Base-by-base conservation (phyloP, 495 filamentous ascomycete genomes). In the Penicilliopsis zonata region DNA sequence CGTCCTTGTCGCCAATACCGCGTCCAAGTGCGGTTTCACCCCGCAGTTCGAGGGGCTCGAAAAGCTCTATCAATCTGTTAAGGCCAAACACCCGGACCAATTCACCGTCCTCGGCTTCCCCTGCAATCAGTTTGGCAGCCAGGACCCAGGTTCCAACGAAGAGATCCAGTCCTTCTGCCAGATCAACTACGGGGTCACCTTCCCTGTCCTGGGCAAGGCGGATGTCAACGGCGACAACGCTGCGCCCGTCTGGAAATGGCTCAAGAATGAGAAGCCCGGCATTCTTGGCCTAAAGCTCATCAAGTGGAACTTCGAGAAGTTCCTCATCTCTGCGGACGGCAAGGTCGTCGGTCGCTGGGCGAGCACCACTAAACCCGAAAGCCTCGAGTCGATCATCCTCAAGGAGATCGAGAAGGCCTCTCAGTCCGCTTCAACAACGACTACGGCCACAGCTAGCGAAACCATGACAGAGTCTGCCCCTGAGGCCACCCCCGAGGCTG, bases 301-400 rank as follows among this genome's bases (percentile, higher is more conserved):
- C 43, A 92, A 93, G 79, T 94, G 87, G 85, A 94, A 88, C 53
- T 92, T 93, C 57, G 92, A 98, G 67, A 98, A 98, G 71, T 96
- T 94, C 55, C 59, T 98, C 41, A 65, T 96, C 34, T 77, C 74
- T n/a, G 68, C 69, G 33, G 84, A 94, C 53, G 88, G 88, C 2
- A 69, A 78, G 57, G 86, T 95, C 17, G 80, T 76, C 48, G 65
- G 59, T 5, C 57, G 90, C 28, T 96, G 84, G 82, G 81, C 82
- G 17, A 85, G 80, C 47, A 75, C 74, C 9, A 83, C 80, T 8
- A 94, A 86, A 72, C 90, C 90, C 0, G 83, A 85, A 65, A 59
- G 52, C 20, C 50, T 98, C 52, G 76, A 87, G 70, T 57, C 56
- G 28, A 49, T 57, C 2, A 88, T 98, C 47, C 48, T 86, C 48